Conservation (phyloP, 2,329 filamentous ascomycete genomes). For the Tolypocladium tropicale region DNA sequence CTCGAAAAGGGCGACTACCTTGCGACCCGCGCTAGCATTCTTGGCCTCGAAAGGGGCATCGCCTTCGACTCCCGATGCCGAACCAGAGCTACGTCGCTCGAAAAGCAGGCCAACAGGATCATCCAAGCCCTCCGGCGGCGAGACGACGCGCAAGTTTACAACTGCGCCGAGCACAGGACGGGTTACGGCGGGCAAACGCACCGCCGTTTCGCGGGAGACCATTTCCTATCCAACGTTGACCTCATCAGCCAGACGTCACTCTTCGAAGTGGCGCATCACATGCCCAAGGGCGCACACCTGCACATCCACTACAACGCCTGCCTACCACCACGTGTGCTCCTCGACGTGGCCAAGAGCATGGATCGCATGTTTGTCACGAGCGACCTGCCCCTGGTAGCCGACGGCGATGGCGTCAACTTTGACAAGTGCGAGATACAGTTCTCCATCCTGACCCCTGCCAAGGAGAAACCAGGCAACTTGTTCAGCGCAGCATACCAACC, state of each 20-base stretch:
- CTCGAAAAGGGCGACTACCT: conserved; percentile 17
- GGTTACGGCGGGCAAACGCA: conserved; percentile 35
- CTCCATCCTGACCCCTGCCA: conserved; percentile 32
- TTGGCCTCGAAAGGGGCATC: conserved; percentile 21
- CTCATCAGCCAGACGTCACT: conserved; percentile 46
- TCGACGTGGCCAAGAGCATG: conserved; percentile 44
- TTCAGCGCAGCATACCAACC: conserved; percentile 38
- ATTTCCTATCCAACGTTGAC: conserved; percentile 46
- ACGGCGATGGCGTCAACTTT: conserved; percentile 31
- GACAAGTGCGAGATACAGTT: conserved; percentile 52
- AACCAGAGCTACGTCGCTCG: conserved; percentile 18
- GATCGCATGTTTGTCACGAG: conserved; percentile 61
- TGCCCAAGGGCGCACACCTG: conserved; percentile 64
- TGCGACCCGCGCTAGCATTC: conserved; percentile 16
- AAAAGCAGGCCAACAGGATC: conserved; percentile 27
- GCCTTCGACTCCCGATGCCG: conserved; percentile 30
- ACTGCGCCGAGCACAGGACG: conserved; percentile 13
- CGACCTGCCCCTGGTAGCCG: conserved; percentile 31
- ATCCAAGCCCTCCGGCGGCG: conserved; percentile 24
- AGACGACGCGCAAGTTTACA: conserved; percentile 28
- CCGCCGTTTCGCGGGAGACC: conserved; percentile 37
- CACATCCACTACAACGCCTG: conserved; percentile 76
- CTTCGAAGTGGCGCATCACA: conserved; percentile 41
- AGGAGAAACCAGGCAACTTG: conserved; percentile 29
- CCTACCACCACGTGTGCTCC: conserved; percentile 47